Base-by-base conservation (phyloP, 345 rosid genomes). In the Brassica carinata region DNA sequence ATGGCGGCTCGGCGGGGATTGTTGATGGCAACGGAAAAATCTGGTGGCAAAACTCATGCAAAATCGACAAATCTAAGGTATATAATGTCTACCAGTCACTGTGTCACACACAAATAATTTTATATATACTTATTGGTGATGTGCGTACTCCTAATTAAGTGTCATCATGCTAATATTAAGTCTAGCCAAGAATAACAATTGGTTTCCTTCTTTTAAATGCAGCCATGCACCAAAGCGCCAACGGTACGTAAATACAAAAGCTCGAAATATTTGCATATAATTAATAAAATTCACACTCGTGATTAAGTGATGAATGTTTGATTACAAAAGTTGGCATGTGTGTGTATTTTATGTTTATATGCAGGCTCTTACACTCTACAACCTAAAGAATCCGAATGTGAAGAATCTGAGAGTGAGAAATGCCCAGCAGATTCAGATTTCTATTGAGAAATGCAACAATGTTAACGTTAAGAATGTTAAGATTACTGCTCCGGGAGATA, bases 1-100 rank as follows among this genome's bases (percentile, higher is more conserved):
- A 86, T 72, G 99, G 99, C 3, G 98, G 93, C 18, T 94, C 95
- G 53, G 86, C 82, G 10, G 97, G 99, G 40, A 87, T 75, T 31
- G 82, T 95, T 2, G 81, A 93, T 74, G 99, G 99, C 14, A 90
- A 91, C 17, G 99, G 99, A 19, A 81, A 88, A 19, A 87, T 87
- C 23, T 95, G 99, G 98, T 95, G 99, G 98, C 74, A 91, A 78
- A 89, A 90, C 51, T 94, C 99, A 11, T 92, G 99, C 88, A 95
- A 95, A 88, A 66, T 88, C 74, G 72, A 95, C 48, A 74, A 83
- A 85, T n/a, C 80, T 63, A 90, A 87, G 73, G 99, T 91, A 87
- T 7, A 18, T 72, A 61, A 19, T 72, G 55, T 45, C 57, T 3
- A 71, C 34, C 29, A 8, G 10, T 66, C 15, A 36, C 8, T 5